These are phyloP conservation scores for Calophaca sinica DNA, from an alignment of 306 rosid genomes.

Conservation along the genomic window DNA sequence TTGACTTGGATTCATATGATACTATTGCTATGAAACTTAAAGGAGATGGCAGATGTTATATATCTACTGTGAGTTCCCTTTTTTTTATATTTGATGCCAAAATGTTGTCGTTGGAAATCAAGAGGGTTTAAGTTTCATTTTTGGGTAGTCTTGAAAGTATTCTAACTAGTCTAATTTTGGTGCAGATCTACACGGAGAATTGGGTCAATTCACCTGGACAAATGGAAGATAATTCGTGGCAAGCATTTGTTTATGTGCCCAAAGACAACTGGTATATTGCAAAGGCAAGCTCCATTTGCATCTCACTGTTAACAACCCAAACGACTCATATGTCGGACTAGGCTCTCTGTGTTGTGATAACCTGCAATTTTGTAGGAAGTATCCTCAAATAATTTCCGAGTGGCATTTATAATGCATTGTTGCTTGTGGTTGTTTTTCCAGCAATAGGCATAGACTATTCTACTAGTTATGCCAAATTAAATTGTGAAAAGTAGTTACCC, in stretches of 20 bases:
- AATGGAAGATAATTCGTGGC: conserved; percentile 91
- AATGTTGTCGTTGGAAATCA: conserved; percentile 13
- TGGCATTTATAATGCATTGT: not conserved
- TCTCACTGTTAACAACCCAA: conserved; percentile 23
- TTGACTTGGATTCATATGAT: conserved; percentile 88
- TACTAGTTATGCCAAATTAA: conserved; percentile 26
- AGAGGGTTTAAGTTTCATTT: conserved; percentile 24
- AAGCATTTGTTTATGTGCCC: conserved; percentile 77
- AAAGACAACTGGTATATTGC: conserved; percentile 85
- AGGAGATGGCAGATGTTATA: conserved; percentile 93
- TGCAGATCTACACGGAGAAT: conserved; percentile 90
- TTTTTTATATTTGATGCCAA: conserved; percentile 9
- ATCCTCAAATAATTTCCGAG: conserved; percentile 6
- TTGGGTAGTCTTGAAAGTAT: conserved; percentile 8
- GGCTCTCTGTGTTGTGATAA: conserved; percentile 28
- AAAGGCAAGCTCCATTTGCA: conserved; percentile 58
- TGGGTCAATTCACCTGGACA: conserved; percentile 96
- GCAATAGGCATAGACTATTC: not conserved
- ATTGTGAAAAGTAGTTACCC: conserved; percentile 10
- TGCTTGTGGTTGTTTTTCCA: conserved; percentile 14
- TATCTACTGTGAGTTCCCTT: conserved; percentile 78
- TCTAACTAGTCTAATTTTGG: conserved; percentile 27
- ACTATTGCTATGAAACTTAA: conserved; percentile 81
- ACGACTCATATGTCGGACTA: conserved; percentile 13
- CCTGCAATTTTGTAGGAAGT: conserved; percentile 20